Evolutionary conservation across 1,284 basidiomycete species (phyloP), one percentile per base, ranked within the genome.

Genomic region (Pyrrhoderma noxium): DNA sequence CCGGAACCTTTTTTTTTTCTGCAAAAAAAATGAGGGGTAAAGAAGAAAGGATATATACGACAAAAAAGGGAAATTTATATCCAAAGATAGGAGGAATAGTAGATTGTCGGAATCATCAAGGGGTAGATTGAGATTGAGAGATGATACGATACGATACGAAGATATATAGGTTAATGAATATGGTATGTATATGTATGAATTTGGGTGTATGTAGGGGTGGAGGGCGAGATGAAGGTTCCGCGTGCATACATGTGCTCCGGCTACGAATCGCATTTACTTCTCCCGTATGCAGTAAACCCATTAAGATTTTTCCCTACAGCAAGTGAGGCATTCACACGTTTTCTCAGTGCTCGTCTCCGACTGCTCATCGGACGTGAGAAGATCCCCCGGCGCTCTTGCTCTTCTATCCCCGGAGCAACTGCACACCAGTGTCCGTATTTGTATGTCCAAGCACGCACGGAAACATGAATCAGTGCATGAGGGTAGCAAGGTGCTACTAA

Each of bases 361-460:
- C 48, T 11, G 54, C 57, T 41, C 53, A 59, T 21, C 58, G 58
- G 44, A 47, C 63, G 62, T 22, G 72, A 71, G 57, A 67, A 72
- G 61, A 71, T 61, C 16, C 73, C 72, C 43, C 64, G 67, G 55
- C 60, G 64, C 49, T 65, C 63, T 62, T 80, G 77, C 58, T 80
- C 76, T 47, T 71, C 68, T 22, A 74, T 59, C 13, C 65, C 67
- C 4, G 73, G 74, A 38, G 77, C 56, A 38, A 75, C 62, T 3
- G 71, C 76, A 54, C 67, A 64, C 78, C 79, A 80, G 58, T 76
- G 77, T 4, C 78, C 79, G 52, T 70, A 65, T 49, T 64, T 60
- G 65, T 75, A 79, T 40, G 65, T 65, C 76, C 79, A 80, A 8
- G 65, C 1, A 70, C 62, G 22, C 60, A 55, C 27, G 62, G 58